phyloP scores from a whole-genome alignment of 2,329 filamentous ascomycete species.

The Fusarium nematophilum region DNA sequence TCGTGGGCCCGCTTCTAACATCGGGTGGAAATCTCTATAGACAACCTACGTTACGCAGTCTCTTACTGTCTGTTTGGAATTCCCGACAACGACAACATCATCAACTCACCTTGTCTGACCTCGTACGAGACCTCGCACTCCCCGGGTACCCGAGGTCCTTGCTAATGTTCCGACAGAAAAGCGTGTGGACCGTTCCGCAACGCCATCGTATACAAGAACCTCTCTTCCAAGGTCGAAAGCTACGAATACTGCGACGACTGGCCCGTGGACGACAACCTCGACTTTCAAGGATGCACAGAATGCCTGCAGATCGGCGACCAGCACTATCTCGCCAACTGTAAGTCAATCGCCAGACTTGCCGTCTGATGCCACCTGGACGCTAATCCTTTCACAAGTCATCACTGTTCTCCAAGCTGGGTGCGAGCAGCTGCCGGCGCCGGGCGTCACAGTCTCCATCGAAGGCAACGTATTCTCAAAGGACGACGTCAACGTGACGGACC shows the following conservation, averaged over 20 bases:
- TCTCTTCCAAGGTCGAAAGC: slow-evolving; percentile 56
- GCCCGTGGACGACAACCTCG: slow-evolving; percentile 51
- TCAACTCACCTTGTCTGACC: slow-evolving; percentile 62
- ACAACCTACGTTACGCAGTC: slow-evolving; percentile 68
- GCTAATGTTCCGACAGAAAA: slow-evolving; percentile 51
- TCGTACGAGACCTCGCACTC: slow-evolving; percentile 49
- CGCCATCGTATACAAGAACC: slow-evolving; percentile 61
- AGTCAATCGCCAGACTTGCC: slow-evolving; percentile 25
- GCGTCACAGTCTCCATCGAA: slow-evolving; percentile 60
- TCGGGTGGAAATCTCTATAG: slow-evolving; percentile 48
- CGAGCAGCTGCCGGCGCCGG: slow-evolving; percentile 60
- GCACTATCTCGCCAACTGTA: slow-evolving; percentile 66
- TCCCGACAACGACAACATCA: slow-evolving; percentile 57
- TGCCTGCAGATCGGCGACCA: slow-evolving; percentile 57
- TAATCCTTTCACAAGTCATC: slow-evolving; percentile 53
- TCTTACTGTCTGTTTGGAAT: slow-evolving; percentile 67
- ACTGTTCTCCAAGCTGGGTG: slow-evolving; percentile 67
- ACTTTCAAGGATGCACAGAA: slow-evolving; percentile 55
- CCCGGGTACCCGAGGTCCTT: not conserved
- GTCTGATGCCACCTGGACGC: not conserved
- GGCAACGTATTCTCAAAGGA: slow-evolving; percentile 64
- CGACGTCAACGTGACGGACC: slow-evolving; percentile 61
- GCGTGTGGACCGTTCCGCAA: slow-evolving; percentile 63
- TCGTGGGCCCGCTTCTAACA: slow-evolving; percentile 21
- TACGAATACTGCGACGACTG: slow-evolving; percentile 68